Percentiles rank a stretch among this genome's conserved stretches.
Conservation (phyloP, 1,284 basidiomycete species). For the Apiotrichum akiyoshidainum region DNA sequence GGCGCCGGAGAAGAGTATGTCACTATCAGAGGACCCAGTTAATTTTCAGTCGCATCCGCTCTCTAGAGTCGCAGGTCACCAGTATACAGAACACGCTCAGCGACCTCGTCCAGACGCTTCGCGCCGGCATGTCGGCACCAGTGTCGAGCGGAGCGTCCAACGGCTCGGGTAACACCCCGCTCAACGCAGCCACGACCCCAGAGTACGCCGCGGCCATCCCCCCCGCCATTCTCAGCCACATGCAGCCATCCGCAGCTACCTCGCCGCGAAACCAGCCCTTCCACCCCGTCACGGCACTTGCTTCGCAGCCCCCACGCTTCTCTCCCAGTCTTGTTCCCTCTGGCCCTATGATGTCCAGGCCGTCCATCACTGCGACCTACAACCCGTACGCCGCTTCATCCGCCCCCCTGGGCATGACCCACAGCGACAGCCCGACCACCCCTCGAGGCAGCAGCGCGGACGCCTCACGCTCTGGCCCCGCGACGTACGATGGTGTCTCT, state of each 20-base stretch:
- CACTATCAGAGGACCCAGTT: neutral
- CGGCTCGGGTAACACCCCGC: slow-evolving; percentile 29
- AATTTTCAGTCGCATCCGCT: slow-evolving; percentile 71
- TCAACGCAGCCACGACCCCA: slow-evolving; percentile 18
- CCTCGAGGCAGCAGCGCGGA: neutral
- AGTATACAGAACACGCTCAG: slow-evolving; percentile 73
- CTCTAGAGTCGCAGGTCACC: slow-evolving; percentile 75
- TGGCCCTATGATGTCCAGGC: neutral
- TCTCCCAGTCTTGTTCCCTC: neutral
- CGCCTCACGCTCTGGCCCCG: neutral
- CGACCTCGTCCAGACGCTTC: slow-evolving; percentile 63
- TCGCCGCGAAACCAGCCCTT: slow-evolving; percentile 1
- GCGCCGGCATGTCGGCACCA: slow-evolving; percentile 19
- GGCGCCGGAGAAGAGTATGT: slow-evolving; percentile 69
- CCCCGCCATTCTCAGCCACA: slow-evolving; percentile 1
- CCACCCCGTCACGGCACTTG: slow-evolving; percentile 10
- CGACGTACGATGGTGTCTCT: neutral
- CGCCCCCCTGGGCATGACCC: neutral
- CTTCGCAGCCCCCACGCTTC: slow-evolving; percentile 5
- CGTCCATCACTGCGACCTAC: slow-evolving; percentile 5
- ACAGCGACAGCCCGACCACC: neutral
- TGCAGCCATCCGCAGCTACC: neutral
- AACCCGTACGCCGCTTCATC: slow-evolving; percentile 10
- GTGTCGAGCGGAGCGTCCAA: slow-evolving; percentile 22
- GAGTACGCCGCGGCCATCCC: slow-evolving; percentile 14